phyloP scores from a whole-genome alignment of 1,284 basidiomycete species.

The Tilletia setariae region DNA sequence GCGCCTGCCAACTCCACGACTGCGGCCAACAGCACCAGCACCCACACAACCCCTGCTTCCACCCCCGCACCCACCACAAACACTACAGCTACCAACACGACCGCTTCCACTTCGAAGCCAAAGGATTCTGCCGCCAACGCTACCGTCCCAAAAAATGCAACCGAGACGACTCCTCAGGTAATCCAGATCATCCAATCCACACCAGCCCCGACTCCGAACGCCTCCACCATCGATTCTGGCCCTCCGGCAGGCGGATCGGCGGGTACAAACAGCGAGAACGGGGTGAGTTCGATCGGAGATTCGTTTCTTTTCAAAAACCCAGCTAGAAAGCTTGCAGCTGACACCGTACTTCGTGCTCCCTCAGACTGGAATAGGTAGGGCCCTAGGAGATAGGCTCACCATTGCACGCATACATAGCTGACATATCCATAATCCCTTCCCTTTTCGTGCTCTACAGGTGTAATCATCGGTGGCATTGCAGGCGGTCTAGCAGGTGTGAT shows the following conservation, averaged over 20 bases:
- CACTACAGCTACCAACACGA: slow-evolving; percentile 19
- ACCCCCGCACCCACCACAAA: slow-evolving; percentile 18
- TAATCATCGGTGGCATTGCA: slow-evolving; percentile 17
- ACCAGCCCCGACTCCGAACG: slow-evolving; percentile 15
- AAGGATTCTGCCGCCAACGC: neutral
- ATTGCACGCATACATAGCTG: too few species aligned
- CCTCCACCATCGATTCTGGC: slow-evolving; percentile 6
- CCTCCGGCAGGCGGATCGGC: neutral
- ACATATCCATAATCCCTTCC: too few species aligned
- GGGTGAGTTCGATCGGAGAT: neutral
- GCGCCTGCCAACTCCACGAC: neutral
- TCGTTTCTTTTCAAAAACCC: too few species aligned
- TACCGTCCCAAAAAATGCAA: slow-evolving; percentile 19
- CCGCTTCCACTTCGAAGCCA: slow-evolving; percentile 5
- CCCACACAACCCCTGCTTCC: slow-evolving; percentile 19
- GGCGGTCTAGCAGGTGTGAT: slow-evolving; percentile 16
- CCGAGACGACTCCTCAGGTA: neutral
- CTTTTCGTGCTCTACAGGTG: neutral
- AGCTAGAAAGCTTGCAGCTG: too few species aligned
- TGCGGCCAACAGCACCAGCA: slow-evolving; percentile 17
- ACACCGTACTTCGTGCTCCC: neutral
- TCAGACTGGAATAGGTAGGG: neutral
- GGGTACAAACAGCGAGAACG: neutral
- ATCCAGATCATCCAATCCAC: neutral
- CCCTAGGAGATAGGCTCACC: too few species aligned